Evolutionary conservation across 106 monocot genomes (phyloP).

Genomic region (Platanthera zijinensis): DNA sequence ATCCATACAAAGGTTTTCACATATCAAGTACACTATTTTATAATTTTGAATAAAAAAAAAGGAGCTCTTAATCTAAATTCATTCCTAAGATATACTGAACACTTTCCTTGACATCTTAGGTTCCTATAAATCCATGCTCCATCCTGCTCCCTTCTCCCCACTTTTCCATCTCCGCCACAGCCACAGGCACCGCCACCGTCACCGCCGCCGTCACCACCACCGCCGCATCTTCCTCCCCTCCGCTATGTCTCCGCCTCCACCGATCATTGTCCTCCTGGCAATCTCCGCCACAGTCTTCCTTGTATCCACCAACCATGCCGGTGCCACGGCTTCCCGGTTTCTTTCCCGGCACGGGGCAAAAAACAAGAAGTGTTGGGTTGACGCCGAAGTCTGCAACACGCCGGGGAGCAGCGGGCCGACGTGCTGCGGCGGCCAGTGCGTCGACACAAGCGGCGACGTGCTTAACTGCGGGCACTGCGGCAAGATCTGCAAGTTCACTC

Average conservation of each 20-base stretch:
- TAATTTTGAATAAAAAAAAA: no score
- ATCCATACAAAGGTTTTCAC: no score
- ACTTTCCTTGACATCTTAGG: no score
- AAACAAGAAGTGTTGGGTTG: constrained; percentile 2
- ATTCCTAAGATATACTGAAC: no score
- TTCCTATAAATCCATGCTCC: no score
- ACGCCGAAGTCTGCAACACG: not conserved
- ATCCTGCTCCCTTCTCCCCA: no score
- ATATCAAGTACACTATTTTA: no score
- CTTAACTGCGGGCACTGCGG: constrained; percentile 15
- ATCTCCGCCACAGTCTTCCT: not conserved
- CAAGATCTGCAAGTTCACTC: constrained; percentile 17
- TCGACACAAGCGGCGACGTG: not conserved
- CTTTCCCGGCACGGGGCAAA: not conserved
- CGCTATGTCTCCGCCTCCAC: not conserved
- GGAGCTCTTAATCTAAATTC: no score
- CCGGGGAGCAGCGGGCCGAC: not conserved
- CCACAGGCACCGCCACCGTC: no score
- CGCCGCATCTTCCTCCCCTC: no score
- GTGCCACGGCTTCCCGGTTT: not conserved
- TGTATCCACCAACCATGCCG: not conserved
- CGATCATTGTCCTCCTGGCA: not conserved
- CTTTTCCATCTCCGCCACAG: no score
- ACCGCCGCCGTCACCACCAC: no score
- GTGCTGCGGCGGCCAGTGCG: constrained; percentile 8